Percentiles rank a stretch among this genome's conserved stretches.
Conservation (phyloP, 768 basidiomycete species). For the Asterophora parasitica region DNA sequence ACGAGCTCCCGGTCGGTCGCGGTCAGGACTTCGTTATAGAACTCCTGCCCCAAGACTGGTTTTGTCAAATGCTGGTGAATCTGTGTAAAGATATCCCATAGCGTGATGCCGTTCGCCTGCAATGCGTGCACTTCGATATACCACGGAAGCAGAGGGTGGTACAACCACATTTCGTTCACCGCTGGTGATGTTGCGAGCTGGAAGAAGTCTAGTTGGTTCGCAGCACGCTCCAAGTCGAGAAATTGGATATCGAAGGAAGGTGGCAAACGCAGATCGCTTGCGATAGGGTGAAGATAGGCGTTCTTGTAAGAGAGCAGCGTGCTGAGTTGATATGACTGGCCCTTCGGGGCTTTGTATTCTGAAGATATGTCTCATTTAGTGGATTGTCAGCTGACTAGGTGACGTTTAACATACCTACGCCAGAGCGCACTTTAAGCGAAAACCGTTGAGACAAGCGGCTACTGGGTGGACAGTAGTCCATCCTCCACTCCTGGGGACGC, state of each 20-base stretch:
- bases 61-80: slow-evolving; percentile 33
- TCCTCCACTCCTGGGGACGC: slow-evolving; percentile 15
- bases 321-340: slow-evolving; percentile 7
- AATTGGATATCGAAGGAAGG: slow-evolving; percentile 12
- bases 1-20: slow-evolving; percentile 37
- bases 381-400: neutral
- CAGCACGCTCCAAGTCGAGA: slow-evolving; percentile 12
- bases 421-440: slow-evolving; percentile 1
- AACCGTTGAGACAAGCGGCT: slow-evolving; percentile 1
- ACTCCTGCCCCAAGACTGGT: slow-evolving; percentile 38
- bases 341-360: neutral
- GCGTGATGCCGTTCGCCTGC: slow-evolving; percentile 39
- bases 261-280: slow-evolving; percentile 14
- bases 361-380: neutral
- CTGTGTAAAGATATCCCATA: slow-evolving; percentile 43
- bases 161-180: slow-evolving; percentile 40
- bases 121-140: slow-evolving; percentile 41
- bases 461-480: slow-evolving; percentile 10
- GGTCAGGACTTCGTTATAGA: slow-evolving; percentile 41
- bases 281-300: slow-evolving; percentile 9
- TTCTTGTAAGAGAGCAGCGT: slow-evolving; percentile 10
- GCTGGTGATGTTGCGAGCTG: slow-evolving; percentile 44
- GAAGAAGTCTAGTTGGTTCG: slow-evolving; percentile 17
- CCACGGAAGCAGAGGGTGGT: slow-evolving; percentile 48
- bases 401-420: neutral